Conservation (phyloP, 495 filamentous ascomycete genomes). For the Neurospora africana region DNA sequence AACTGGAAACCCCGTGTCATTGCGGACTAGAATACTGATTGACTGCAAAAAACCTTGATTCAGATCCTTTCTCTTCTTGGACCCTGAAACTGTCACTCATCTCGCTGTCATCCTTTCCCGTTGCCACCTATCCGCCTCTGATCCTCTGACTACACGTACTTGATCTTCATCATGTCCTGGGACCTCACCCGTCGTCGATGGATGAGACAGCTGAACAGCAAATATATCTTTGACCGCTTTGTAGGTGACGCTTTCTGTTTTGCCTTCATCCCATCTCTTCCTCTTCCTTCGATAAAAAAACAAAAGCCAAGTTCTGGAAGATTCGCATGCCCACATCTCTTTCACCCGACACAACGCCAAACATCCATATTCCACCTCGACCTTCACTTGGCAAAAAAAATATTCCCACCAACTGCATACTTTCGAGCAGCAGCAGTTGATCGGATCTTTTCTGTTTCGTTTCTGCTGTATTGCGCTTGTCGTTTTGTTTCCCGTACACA, state of each 20-base stretch:
- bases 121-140: background rate
- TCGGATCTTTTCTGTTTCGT: background rate
- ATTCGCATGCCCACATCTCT: background rate
- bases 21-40: background rate
- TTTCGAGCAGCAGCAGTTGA: background rate
- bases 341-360: background rate
- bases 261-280: conserved; percentile 8
- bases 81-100: background rate
- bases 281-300: background rate
- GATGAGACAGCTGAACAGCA: conserved; percentile 58
- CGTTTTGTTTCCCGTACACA: background rate
- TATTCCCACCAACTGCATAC: background rate
- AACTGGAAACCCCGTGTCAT: background rate
- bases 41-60: background rate
- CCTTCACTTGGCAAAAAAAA: background rate
- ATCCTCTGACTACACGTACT: background rate
- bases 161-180: conserved; percentile 35
- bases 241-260: conserved; percentile 41
- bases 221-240: conserved; percentile 70
- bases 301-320: background rate
- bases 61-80: background rate
- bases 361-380: conserved; percentile 7
- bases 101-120: background rate
- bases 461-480: background rate
- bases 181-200: conserved; percentile 51